phyloP scores from a whole-genome alignment of 768 basidiomycete genomes.

The Mycena olivaceomarginata region DNA sequence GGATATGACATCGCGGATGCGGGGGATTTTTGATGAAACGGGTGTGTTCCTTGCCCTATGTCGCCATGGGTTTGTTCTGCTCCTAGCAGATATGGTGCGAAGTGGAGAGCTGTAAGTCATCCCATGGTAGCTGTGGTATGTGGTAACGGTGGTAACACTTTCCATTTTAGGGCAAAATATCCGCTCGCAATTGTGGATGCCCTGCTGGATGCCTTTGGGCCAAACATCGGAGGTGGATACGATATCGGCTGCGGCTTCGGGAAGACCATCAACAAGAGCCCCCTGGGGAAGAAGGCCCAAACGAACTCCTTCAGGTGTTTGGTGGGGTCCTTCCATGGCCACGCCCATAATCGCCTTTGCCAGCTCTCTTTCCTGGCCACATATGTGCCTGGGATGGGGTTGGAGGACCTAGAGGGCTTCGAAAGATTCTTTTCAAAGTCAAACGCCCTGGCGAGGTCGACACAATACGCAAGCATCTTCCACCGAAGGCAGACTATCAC shows the following conservation, averaged over 20 bases:
- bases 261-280: no score
- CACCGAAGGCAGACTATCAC: no score
- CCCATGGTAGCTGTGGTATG: no score
- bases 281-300: no score
- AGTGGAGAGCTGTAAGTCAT: slow-evolving; percentile 41
- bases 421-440: no score
- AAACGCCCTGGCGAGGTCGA: no score
- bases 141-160: not conserved
- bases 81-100: slow-evolving; percentile 48
- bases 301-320: no score
- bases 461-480: no score
- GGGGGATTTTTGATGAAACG: slow-evolving; percentile 46
- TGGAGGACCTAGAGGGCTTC: slow-evolving; percentile 1
- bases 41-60: slow-evolving; percentile 49
- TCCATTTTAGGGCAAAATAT: slow-evolving; percentile 4
- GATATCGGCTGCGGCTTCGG: not conserved
- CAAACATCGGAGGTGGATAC: slow-evolving; percentile 29
- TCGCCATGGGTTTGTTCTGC: slow-evolving; percentile 47
- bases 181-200: not conserved
- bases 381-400: not conserved
- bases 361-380: not conserved
- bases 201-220: slow-evolving; percentile 30
- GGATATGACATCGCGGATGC: slow-evolving; percentile 35
- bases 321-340: no score
- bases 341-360: not conserved